Evolutionary conservation across 2,329 filamentous ascomycete species (phyloP), one percentile per base, ranked within the genome.

Genomic region (Verticillium dahliae): DNA sequence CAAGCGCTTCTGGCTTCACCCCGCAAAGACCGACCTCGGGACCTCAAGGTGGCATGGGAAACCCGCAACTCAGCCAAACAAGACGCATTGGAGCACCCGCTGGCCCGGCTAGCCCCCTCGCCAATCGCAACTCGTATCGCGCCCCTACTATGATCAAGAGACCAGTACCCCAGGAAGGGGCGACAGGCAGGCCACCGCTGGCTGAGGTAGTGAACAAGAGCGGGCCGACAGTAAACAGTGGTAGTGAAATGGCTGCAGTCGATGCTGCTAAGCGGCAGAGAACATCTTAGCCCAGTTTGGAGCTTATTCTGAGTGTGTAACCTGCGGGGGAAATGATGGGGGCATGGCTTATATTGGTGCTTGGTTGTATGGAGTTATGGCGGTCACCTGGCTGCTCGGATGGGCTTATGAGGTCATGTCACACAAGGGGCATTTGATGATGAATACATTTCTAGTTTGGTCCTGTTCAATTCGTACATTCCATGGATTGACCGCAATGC

Each of bases 71-170:
- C 0, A 83, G 85, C 61, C 75, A 81, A 3, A 69, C 80, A 7
- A 78, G 85, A 39, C 80, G 83, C 58, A 87, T 89, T 61, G 86
- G 86, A 0, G 85, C 81, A 0, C 86, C 86, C 0, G 78, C 78
- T 9, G 80, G 74, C 14, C 71, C 76, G 0, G 78, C 76, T n/a
- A 87, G 84, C 69, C 85, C 85, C 11, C 75, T 86, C 54, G 79
- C 76, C 9, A 88, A 88, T 67, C 75, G 85, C 37, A 76, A 77
- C n/a, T 80, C 80, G 65, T 89, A 87, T 65, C 80, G 80, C 15
- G 85, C 85, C 11, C 82, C 81, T 1, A 85, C 84, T 0, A 83
- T 87, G 75, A 65, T 37, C 15, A 86, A 85, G 71, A 75, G 83
- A 37, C 78, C 81, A 3, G 69, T 73, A 45, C 71, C 73, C 1